Percentiles rank a stretch among this genome's conserved stretches.
Evolutionary conservation across 2,329 filamentous ascomycete genomes (phyloP).

Genomic region (Scopulariopsis brevicaulis): DNA sequence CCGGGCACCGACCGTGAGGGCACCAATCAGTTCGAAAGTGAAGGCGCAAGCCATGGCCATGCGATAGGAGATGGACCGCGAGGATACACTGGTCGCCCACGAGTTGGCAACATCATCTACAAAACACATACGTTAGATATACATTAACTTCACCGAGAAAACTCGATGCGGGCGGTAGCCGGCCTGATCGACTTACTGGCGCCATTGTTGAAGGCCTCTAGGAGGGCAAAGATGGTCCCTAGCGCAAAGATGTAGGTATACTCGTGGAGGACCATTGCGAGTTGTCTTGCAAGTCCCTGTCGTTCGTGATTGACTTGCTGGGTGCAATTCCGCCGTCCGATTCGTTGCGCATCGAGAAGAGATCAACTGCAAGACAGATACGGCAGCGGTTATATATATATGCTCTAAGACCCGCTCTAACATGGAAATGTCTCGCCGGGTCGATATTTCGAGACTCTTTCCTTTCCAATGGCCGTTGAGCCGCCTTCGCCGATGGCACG

Average conservation of each 20-base stretch:
- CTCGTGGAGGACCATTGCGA: constrained; percentile 40
- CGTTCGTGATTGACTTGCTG: neutral
- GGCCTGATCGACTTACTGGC: constrained; percentile 45
- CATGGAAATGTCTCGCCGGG: too few species aligned
- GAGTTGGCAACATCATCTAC: constrained; percentile 74
- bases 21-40: constrained; percentile 58
- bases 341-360: neutral
- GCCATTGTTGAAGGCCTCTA: constrained; percentile 71
- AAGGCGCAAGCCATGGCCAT: constrained; percentile 57
- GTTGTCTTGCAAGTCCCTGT: neutral
- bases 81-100: constrained; percentile 73
- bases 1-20: constrained; percentile 54
- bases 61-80: constrained; percentile 60
- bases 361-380: too few species aligned
- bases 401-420: too few species aligned
- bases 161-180: neutral
- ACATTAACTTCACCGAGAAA: neutral
- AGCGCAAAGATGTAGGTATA: constrained; percentile 66
- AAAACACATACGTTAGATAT: neutral
- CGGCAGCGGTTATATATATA: too few species aligned
- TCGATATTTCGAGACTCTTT: too few species aligned
- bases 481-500: neutral
- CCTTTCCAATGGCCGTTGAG: neutral
- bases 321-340: neutral
- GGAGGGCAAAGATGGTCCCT: constrained; percentile 64